These are phyloP conservation scores for Pythium sukuiense DNA, from an alignment of 352 stramenopile species.

Conservation along the genomic window DNA sequence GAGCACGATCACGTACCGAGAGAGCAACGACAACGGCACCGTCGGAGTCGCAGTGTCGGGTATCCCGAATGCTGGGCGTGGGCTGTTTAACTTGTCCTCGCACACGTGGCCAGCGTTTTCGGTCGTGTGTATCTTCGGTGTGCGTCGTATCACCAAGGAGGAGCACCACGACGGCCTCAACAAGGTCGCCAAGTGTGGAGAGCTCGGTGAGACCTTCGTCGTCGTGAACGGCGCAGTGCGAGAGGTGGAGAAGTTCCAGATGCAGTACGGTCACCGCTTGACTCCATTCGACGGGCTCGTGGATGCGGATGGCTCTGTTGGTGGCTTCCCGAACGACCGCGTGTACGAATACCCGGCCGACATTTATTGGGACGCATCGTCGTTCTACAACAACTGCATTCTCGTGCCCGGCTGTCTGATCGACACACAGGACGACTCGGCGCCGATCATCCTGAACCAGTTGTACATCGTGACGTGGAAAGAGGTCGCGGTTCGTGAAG, in stretches of 20 bases:
- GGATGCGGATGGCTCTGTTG: constrained; percentile 80
- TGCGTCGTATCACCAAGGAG: constrained; percentile 84
- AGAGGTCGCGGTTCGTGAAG: constrained; percentile 74
- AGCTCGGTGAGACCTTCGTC: constrained; percentile 86
- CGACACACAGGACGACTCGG: constrained; percentile 74
- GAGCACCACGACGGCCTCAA: constrained; percentile 87
- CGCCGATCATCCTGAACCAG: constrained; percentile 80
- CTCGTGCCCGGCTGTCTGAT: constrained; percentile 84
- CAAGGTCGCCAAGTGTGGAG: constrained; percentile 82
- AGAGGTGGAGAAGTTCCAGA: constrained; percentile 88
- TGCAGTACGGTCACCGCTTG: constrained; percentile 83
- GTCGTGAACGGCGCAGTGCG: constrained; percentile 85
- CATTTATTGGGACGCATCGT: constrained; percentile 85
- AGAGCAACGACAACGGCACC: constrained; percentile 86
- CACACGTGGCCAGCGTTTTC: constrained; percentile 86
- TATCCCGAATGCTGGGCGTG: constrained; percentile 79
- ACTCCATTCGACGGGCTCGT: constrained; percentile 81
- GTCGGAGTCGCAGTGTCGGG: constrained; percentile 82
- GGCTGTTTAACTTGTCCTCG: constrained; percentile 80
- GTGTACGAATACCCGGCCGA: constrained; percentile 86
- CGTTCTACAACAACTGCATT: constrained; percentile 91
- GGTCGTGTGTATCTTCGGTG: constrained; percentile 87
- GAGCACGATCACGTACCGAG: constrained; percentile 80
- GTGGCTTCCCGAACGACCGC: constrained; percentile 84
- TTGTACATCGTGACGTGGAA: constrained; percentile 91